Evolutionary conservation across 345 rosid genomes (phyloP).

Genomic region (Populus euphratica): DNA sequence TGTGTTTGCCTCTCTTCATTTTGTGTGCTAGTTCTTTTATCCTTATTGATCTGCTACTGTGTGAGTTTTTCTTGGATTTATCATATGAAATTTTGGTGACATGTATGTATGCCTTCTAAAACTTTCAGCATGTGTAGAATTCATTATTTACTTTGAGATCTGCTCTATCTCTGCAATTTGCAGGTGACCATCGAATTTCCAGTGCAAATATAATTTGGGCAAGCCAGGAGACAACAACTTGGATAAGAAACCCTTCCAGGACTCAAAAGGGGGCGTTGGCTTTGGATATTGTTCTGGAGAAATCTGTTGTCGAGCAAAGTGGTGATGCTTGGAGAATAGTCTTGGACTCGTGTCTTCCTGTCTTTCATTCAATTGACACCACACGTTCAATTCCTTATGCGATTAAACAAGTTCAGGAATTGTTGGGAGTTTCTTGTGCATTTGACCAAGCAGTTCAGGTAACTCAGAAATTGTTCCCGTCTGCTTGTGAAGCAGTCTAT

Average conservation of each 20-base stretch:
- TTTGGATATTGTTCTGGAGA: constrained; percentile 67
- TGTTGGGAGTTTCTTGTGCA: constrained; percentile 86
- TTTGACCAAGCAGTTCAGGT: constrained; percentile 96
- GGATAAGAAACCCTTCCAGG: constrained; percentile 60
- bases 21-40: too few relatives aligned
- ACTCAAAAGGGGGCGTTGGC: constrained; percentile 66
- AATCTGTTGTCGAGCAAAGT: constrained; percentile 63
- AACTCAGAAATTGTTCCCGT: not conserved
- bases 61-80: not conserved
- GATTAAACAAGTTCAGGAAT: constrained; percentile 77
- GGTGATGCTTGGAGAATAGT: constrained; percentile 98
- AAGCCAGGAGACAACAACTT: constrained; percentile 58
- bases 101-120: not conserved
- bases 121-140: not conserved
- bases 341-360: constrained; percentile 82
- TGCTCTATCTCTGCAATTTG: constrained; percentile 9
- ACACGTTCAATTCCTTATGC: constrained; percentile 83
- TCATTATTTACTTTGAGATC: constrained; percentile 12
- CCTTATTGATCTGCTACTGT: too few relatives aligned
- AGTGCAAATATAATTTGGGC: constrained; percentile 76
- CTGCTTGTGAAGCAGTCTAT: not conserved
- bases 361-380: constrained; percentile 70
- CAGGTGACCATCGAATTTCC: constrained; percentile 80
- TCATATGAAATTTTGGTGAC: too few relatives aligned
- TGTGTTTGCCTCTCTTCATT: too few relatives aligned